phyloP scores from a whole-genome alignment of 2,329 filamentous ascomycete genomes.

The Aureobasidium uvarum region DNA sequence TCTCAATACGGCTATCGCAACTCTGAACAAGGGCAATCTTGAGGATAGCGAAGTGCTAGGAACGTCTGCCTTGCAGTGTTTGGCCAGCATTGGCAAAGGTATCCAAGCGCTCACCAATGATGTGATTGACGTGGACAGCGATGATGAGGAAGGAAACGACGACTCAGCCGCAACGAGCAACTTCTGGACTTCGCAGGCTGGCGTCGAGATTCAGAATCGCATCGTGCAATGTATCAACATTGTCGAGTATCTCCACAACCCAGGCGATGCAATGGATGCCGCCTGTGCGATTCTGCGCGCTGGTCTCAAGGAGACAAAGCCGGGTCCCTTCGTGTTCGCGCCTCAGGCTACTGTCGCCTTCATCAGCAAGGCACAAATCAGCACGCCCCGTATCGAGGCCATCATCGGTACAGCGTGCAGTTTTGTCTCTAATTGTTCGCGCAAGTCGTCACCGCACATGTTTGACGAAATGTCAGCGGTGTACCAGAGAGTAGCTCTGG shows the following conservation, averaged over 20 bases:
- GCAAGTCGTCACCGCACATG: constrained; percentile 42
- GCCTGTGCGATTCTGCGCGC: constrained; percentile 69
- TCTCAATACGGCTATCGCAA: constrained; percentile 45
- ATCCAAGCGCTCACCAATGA: constrained; percentile 67
- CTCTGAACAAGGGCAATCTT: constrained; percentile 38
- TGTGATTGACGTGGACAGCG: constrained; percentile 63
- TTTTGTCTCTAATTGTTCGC: constrained; percentile 54
- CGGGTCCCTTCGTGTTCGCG: constrained; percentile 75
- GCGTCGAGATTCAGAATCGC: constrained; percentile 52
- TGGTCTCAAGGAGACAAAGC: constrained; percentile 71
- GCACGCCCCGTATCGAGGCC: constrained; percentile 65
- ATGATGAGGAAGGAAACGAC: constrained; percentile 40
- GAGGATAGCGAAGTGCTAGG: constrained; percentile 47
- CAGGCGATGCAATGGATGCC: constrained; percentile 67
- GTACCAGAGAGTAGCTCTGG: constrained; percentile 60
- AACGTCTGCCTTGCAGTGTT: constrained; percentile 61
- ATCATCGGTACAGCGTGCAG: constrained; percentile 70
- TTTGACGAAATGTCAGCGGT: constrained; percentile 53
- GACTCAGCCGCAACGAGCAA: constrained; percentile 34
- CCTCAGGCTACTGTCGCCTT: constrained; percentile 64
- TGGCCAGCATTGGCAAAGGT: constrained; percentile 68
- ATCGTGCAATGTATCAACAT: constrained; percentile 54
- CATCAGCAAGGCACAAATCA: constrained; percentile 53
- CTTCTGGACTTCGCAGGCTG: constrained; percentile 53
- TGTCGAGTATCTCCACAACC: constrained; percentile 56